These are phyloP conservation scores for Panicum miliaceum DNA, from an alignment of 176 grass and related monocot genomes.

Conservation along the genomic window DNA sequence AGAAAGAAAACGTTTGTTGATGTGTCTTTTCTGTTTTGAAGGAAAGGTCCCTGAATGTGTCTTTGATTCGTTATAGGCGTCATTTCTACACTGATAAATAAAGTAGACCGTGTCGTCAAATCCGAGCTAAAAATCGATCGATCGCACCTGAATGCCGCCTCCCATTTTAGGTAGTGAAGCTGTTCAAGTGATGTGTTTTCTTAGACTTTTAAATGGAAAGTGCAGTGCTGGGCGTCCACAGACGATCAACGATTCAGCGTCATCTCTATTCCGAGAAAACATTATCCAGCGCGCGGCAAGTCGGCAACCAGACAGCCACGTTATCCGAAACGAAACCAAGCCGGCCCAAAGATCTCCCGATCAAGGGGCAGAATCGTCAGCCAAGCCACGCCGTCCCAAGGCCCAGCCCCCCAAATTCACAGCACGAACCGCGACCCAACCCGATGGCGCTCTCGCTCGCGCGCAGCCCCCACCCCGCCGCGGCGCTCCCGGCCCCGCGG, in stretches of 20 bases:
- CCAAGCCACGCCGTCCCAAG: background rate
- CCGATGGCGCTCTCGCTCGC: conserved; percentile 56
- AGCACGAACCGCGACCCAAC: background rate
- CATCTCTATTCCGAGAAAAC: too few relatives aligned
- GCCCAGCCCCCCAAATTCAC: background rate
- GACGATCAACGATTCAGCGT: too few relatives aligned
- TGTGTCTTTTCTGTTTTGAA: too few relatives aligned
- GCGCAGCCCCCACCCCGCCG: conserved; percentile 20
- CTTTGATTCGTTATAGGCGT: background rate
- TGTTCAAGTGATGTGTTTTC: background rate
- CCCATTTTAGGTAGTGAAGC: too few relatives aligned
- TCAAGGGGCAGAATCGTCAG: conserved; percentile 29
- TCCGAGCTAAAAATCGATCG: background rate
- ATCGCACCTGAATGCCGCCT: too few relatives aligned
- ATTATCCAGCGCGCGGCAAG: conserved; percentile 33
- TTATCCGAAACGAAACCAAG: conserved; percentile 42
- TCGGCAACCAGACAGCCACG: too few relatives aligned
- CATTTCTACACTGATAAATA: background rate
- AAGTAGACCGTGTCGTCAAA: too few relatives aligned
- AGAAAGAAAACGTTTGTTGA: too few relatives aligned
- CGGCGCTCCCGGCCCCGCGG: background rate
- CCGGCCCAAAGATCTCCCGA: conserved; percentile 19
- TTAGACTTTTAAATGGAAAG: background rate
- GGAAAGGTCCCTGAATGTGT: too few relatives aligned
- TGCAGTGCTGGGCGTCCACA: background rate